phyloP scores from a whole-genome alignment of 495 filamentous ascomycete species.

The Friedmanniomyces endolithicus region DNA sequence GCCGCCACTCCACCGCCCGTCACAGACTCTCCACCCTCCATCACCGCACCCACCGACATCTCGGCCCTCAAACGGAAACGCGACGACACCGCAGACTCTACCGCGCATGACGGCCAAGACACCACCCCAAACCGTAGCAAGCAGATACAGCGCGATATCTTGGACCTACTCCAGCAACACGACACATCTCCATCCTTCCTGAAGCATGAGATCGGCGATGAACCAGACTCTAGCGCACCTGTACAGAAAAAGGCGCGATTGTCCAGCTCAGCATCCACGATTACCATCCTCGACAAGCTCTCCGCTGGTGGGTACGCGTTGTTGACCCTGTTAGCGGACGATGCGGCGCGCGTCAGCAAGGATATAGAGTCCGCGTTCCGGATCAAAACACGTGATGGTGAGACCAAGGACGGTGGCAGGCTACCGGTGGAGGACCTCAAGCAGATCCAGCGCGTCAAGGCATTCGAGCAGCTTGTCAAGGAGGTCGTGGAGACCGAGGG shows the following conservation, averaged over 20 bases:
- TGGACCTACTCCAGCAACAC: slow-evolving; percentile 11
- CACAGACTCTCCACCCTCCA: slow-evolving; percentile 13
- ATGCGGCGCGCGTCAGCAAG: slow-evolving; percentile 14
- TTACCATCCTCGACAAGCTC: slow-evolving; percentile 15
- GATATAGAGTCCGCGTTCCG: slow-evolving; percentile 6
- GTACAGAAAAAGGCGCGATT: slow-evolving; percentile 28
- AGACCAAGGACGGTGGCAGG: background rate
- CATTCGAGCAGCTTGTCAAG: slow-evolving; percentile 14
- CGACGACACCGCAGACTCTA: slow-evolving; percentile 1
- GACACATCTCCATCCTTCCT: slow-evolving; percentile 31
- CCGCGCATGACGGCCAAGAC: background rate
- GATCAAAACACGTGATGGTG: slow-evolving; percentile 1
- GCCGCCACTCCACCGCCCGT: slow-evolving; percentile 22
- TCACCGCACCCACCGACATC: background rate
- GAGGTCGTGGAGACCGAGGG: slow-evolving; percentile 12
- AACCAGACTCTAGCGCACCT: slow-evolving; percentile 19
- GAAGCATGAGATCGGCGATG: slow-evolving; percentile 12
- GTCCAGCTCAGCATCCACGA: slow-evolving; percentile 7
- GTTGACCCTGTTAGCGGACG: slow-evolving; percentile 4
- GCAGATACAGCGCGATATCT: slow-evolving; percentile 15
- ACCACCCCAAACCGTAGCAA: background rate
- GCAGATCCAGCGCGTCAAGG: slow-evolving; percentile 17
- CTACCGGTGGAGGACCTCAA: slow-evolving; percentile 17
- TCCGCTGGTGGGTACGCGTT: slow-evolving; percentile 7
- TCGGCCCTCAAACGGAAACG: slow-evolving; percentile 17